Evolutionary conservation across 164 flowering plant genomes (phyloP).

Genomic region (Malania oleifera): DNA sequence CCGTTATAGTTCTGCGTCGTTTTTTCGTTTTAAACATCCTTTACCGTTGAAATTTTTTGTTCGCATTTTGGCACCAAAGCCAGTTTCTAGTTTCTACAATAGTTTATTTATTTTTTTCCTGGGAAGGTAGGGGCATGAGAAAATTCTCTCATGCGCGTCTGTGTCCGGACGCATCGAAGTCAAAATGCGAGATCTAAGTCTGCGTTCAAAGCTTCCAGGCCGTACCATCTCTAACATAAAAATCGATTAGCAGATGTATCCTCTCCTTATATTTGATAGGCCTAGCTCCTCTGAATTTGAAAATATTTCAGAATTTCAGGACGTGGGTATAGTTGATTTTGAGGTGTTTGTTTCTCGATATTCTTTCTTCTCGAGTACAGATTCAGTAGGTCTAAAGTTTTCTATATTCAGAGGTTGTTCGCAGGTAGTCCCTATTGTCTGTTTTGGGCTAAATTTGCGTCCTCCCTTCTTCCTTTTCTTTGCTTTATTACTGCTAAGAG

Average conservation of each 20-base stretch:
- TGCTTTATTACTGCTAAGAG: no score
- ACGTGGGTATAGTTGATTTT: neutral
- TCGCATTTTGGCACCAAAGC: no score
- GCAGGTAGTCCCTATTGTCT: no score
- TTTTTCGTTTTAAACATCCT: no score
- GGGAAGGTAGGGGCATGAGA: conserved; percentile 1
- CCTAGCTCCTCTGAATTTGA: neutral
- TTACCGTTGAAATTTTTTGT: neutral
- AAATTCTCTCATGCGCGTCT: conserved; percentile 11
- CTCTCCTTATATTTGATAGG: neutral
- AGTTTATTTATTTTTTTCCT: neutral
- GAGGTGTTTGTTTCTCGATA: conserved; percentile 4
- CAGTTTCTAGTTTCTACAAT: neutral
- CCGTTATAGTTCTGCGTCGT: neutral
- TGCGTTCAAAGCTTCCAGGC: conserved; percentile 22
- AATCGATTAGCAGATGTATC: conserved; percentile 5
- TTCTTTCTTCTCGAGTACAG: neutral
- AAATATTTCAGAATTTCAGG: neutral
- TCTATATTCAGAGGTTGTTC: no score
- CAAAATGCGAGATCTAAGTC: conserved; percentile 28
- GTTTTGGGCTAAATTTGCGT: neutral
- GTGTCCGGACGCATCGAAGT: neutral
- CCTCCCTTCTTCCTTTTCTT: neutral
- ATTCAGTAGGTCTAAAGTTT: no score
- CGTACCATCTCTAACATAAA: neutral